Percentiles rank a stretch among this genome's conserved stretches.
phyloP scores from a whole-genome alignment of 2,329 filamentous ascomycete species.

The Fusarium aywerte region DNA sequence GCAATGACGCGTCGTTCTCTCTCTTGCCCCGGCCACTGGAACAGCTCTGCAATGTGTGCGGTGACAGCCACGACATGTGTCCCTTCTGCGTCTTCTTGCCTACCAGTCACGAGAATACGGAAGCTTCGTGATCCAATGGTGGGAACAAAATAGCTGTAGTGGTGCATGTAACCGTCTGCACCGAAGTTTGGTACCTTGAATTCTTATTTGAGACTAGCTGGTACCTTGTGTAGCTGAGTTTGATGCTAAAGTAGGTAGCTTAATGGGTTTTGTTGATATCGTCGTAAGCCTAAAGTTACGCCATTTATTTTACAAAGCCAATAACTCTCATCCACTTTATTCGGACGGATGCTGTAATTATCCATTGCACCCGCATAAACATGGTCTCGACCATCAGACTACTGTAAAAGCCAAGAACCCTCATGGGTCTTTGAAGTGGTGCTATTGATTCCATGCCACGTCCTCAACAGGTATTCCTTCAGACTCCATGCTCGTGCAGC shows the following conservation, averaged over 20 bases:
- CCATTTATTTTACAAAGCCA: constrained; percentile 25
- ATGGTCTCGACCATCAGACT: constrained; percentile 6
- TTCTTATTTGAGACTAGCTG: constrained; percentile 19
- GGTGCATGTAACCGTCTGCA: constrained; percentile 28
- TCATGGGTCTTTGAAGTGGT: constrained; percentile 21
- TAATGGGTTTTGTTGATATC: constrained; percentile 3
- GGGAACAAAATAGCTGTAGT: constrained; percentile 10
- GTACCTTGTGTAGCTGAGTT: constrained; percentile 14
- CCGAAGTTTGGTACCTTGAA: constrained; percentile 27
- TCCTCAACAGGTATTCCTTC: constrained; percentile 3
- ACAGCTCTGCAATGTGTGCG: constrained; percentile 7
- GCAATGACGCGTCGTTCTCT: constrained; percentile 46
- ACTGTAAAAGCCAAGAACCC: constrained; percentile 13
- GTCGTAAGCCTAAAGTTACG: constrained; percentile 21
- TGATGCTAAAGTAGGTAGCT: background rate
- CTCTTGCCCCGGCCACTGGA: constrained; percentile 29
- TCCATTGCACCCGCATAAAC: constrained; percentile 9
- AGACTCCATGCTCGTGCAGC: constrained; percentile 28
- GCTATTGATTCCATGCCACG: constrained; percentile 34
- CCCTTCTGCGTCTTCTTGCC: constrained; percentile 14
- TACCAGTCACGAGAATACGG: constrained; percentile 32
- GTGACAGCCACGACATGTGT: constrained; percentile 37
- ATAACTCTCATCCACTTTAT: constrained; percentile 10
- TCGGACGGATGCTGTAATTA: constrained; percentile 3
- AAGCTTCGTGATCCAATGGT: constrained; percentile 25